Percentiles rank a stretch among this genome's conserved stretches.
These are phyloP conservation scores for Carallia brachiata DNA, from an alignment of 345 rosid genomes.

Conservation along the genomic window DNA sequence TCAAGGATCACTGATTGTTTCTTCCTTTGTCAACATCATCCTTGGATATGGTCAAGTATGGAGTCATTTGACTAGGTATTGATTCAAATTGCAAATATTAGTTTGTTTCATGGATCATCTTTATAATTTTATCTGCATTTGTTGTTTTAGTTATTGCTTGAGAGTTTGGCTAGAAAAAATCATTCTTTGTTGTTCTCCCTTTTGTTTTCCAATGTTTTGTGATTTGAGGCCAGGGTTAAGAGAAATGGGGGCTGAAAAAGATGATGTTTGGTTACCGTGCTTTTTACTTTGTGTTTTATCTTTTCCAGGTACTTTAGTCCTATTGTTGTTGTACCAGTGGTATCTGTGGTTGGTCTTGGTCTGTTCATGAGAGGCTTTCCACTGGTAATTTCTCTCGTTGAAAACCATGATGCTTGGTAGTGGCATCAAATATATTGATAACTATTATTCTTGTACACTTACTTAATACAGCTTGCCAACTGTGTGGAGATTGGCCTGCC, in stretches of 20 bases:
- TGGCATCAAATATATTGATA: not conserved
- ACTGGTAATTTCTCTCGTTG: conserved; percentile 49
- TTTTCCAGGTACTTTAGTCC: conserved; percentile 66
- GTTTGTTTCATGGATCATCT: no score
- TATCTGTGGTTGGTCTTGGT: conserved; percentile 79
- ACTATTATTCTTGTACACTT: not conserved
- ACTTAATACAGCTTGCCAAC: conserved; percentile 68
- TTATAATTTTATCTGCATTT: no score
- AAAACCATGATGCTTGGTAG: not conserved
- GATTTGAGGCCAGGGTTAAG: no score
- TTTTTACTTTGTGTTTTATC: conserved; percentile 8
- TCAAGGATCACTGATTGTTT: conserved; percentile 88
- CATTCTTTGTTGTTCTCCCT: no score
- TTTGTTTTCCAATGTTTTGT: no score
- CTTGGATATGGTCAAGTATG: conserved; percentile 70
- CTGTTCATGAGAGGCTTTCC: conserved; percentile 87
- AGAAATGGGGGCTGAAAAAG: not conserved
- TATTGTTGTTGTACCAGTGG: conserved; percentile 68
- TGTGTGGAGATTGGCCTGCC: conserved; percentile 96
- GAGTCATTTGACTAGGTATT: conserved; percentile 76
- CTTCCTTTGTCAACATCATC: conserved; percentile 76
- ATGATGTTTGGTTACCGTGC: not conserved
- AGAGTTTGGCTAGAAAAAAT: not conserved
- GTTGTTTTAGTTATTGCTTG: not conserved
- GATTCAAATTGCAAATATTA: not conserved